Percentiles rank a stretch among this genome's conserved stretches.
Evolutionary conservation across 2,329 filamentous ascomycete species (phyloP).

Genomic region (Penicillium sp.): DNA sequence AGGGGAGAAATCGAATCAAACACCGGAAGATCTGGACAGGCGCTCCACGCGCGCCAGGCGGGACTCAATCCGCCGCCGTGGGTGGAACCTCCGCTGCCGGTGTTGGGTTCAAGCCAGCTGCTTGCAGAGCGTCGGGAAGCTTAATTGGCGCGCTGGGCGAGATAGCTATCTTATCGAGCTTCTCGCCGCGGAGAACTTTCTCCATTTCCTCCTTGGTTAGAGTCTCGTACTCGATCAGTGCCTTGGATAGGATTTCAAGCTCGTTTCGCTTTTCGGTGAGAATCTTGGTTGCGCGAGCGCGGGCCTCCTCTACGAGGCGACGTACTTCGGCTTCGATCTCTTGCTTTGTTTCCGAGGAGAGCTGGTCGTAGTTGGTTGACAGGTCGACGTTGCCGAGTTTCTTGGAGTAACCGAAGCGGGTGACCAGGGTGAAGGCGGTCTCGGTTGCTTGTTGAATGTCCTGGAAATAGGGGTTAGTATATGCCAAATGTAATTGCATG

Average conservation of each 20-base stretch:
- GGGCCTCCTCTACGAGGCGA: conserved; percentile 79
- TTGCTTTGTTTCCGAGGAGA: conserved; percentile 85
- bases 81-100: conserved; percentile 30
- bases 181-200: conserved; percentile 85
- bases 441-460: conserved; percentile 84
- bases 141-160: conserved; percentile 64
- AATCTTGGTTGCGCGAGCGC: conserved; percentile 73
- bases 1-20: conserved; percentile 8
- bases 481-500: background rate
- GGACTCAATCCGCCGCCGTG: conserved; percentile 33
- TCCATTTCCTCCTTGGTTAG: conserved; percentile 87
- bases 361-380: conserved; percentile 74
- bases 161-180: conserved; percentile 71
- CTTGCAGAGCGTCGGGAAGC: conserved; percentile 62
- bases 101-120: conserved; percentile 37
- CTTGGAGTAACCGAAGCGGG: conserved; percentile 85
- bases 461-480: conserved; percentile 50
- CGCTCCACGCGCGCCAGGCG: background rate
- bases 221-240: conserved; percentile 92
- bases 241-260: conserved; percentile 84
- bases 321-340: conserved; percentile 89
- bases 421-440: conserved; percentile 86
- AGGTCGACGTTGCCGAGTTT: conserved; percentile 90
- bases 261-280: conserved; percentile 79
- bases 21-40: background rate